Conservation (phyloP, 345 rosid genomes). For the Eucalyptus victrix region DNA sequence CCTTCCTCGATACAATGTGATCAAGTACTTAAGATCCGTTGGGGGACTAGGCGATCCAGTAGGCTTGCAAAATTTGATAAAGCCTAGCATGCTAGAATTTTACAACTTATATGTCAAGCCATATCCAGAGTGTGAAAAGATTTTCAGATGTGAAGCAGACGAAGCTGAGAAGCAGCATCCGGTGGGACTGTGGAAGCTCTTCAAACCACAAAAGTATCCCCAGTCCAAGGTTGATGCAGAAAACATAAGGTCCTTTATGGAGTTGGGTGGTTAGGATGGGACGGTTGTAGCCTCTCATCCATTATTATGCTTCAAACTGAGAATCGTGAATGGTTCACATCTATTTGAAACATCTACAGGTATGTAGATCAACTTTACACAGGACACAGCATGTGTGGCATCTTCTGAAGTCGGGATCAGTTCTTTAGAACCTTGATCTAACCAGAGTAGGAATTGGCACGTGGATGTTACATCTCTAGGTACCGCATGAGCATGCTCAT, state of each 20-base stretch:
- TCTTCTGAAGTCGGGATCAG: no score
- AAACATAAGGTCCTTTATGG: constrained; percentile 53
- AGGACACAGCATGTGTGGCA: neutral
- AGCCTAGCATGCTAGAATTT: constrained; percentile 60
- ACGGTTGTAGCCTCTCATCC: neutral
- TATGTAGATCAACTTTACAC: neutral
- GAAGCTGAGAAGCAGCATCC: constrained; percentile 26
- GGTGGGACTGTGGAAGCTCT: constrained; percentile 60
- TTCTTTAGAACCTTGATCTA: no score
- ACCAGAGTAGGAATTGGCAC: no score
- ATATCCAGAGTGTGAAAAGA: constrained; percentile 72
- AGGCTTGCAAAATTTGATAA: constrained; percentile 53
- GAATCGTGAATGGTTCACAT: neutral
- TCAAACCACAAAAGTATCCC: constrained; percentile 34
- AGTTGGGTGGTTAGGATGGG: constrained; percentile 20
- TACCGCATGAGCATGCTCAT: no score
- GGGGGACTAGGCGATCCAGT: constrained; percentile 67
- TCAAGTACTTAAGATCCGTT: constrained; percentile 41
- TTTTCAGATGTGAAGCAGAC: constrained; percentile 41
- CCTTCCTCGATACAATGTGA: constrained; percentile 56
- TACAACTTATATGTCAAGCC: constrained; percentile 81
- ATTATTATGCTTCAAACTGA: neutral
- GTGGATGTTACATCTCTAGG: no score
- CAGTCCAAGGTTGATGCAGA: constrained; percentile 40
- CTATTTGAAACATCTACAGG: neutral